Conservation (phyloP, 2,329 filamentous ascomycete species). For the Xylariaceae sp. region DNA sequence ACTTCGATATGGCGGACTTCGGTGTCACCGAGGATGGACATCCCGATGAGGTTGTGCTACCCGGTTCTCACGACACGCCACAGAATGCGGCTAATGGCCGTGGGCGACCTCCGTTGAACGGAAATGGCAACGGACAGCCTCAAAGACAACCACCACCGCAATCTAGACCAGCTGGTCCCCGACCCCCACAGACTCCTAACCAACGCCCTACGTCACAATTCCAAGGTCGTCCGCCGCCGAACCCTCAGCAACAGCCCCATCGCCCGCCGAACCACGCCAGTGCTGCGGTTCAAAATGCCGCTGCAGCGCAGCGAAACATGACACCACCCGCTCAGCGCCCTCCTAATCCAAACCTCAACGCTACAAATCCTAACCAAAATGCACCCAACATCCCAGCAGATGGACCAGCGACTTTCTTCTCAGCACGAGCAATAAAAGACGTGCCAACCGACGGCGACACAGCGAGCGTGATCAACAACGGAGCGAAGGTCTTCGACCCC, state of each 20-base stretch:
- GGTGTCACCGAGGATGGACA: conserved; percentile 65
- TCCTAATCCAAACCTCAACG: conserved; percentile 6
- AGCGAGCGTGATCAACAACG: conserved; percentile 40
- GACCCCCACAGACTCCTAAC: conserved; percentile 35
- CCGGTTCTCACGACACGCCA: conserved; percentile 33
- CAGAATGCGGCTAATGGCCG: conserved; percentile 22
- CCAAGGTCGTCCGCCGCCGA: conserved; percentile 22
- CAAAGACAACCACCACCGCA: background rate
- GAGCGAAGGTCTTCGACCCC: conserved; percentile 63
- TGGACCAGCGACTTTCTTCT: conserved; percentile 62
- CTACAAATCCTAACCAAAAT: conserved; percentile 5
- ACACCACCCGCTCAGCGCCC: conserved; percentile 31
- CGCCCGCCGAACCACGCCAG: conserved; percentile 21
- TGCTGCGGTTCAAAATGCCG: conserved; percentile 22
- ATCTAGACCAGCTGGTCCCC: conserved; percentile 29
- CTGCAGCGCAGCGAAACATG: conserved; percentile 21
- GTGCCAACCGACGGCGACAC: conserved; percentile 46
- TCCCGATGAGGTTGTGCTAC: conserved; percentile 70
- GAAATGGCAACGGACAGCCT: background rate
- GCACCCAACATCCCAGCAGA: conserved; percentile 21
- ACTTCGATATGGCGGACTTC: conserved; percentile 76
- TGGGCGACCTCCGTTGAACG: conserved; percentile 26
- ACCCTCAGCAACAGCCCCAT: conserved; percentile 20
- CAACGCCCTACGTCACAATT: conserved; percentile 26
- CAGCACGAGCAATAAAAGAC: conserved; percentile 60